Conservation (phyloP, 75 land plant genomes). For the Pinus taeda region DNA sequence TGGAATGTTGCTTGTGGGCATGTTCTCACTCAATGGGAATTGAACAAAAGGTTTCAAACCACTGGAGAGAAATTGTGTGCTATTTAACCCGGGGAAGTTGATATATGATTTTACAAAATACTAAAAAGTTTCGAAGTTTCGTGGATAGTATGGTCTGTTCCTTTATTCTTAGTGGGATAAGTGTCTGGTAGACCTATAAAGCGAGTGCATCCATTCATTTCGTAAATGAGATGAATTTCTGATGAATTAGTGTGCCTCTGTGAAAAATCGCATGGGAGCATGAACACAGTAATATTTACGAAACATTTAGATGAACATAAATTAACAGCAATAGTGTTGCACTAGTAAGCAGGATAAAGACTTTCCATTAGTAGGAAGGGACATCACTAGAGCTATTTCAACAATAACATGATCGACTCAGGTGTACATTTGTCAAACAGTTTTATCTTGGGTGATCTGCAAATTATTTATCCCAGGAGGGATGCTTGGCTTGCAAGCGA, state of each 20-base stretch:
- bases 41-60: not conserved
- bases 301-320: not conserved
- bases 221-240: not conserved
- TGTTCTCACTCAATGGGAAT: no score
- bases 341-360: not conserved
- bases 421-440: not conserved
- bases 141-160: not conserved
- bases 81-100: not conserved
- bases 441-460: not conserved
- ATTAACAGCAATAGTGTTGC: not conserved
- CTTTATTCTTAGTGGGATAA: no score
- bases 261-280: not conserved
- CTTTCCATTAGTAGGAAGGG: not conserved
- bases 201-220: not conserved
- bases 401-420: not conserved
- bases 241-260: not conserved
- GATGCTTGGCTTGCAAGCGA: not conserved
- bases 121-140: not conserved
- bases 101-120: not conserved
- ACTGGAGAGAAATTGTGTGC: not conserved
- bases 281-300: not conserved
- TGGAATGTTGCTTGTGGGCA: no score
- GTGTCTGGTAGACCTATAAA: not conserved
- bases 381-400: not conserved
- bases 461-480: not conserved